Base-by-base conservation (phyloP, 352 stramenopile genomes). In the Thalassiosira exigua region DNA sequence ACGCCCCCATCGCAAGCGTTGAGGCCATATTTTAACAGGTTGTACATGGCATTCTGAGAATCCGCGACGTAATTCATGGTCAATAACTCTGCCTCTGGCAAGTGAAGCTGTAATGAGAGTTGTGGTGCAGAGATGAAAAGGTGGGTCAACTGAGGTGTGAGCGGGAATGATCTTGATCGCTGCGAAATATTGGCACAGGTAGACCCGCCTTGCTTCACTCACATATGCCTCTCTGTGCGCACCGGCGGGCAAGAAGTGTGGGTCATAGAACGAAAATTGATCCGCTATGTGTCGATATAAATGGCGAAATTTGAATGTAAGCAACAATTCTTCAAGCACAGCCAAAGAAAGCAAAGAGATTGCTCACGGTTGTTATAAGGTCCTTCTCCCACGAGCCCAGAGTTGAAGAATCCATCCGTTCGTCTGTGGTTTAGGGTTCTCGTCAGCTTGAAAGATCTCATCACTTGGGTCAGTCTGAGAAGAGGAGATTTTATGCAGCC, bases 311-410 rank as follows among this genome's bases (percentile, higher is more conserved):
- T 5, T 7, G 21, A 64, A 27, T 36, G 21, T 12, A 19, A 1
- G 21, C 9, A 26, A 64, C 17, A 7, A 64, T 46, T 29, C 17
- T 7, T 48, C 3, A 41, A 41, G 27, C 9, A 5, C 3, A 56
- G 54, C n/a, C 54, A 7, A 74, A 60, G 2, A 48, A 42, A 53
- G 67, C 87, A 53, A 82, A 89, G 29, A 61, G 91, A 92, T 44
- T 89, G 76, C 30, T 74, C 78, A 14, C 75, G 85, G 7, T 65
- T 72, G 9, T 59, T 65, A 59, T 85, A 84, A 2, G 72, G 36
- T 4, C 58, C 32, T 51, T 89, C 51, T 11, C 87, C 26, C 42
- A 22, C 19, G 21, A 26, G 24, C 21, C 29, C 7, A 12, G 17
- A 33, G 29, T 27, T 46, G 19, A 85, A 4, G 4, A 79, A 19